Evolutionary conservation across 352 stramenopile genomes (phyloP).

Genomic region (Phytopythium mirpurense): DNA sequence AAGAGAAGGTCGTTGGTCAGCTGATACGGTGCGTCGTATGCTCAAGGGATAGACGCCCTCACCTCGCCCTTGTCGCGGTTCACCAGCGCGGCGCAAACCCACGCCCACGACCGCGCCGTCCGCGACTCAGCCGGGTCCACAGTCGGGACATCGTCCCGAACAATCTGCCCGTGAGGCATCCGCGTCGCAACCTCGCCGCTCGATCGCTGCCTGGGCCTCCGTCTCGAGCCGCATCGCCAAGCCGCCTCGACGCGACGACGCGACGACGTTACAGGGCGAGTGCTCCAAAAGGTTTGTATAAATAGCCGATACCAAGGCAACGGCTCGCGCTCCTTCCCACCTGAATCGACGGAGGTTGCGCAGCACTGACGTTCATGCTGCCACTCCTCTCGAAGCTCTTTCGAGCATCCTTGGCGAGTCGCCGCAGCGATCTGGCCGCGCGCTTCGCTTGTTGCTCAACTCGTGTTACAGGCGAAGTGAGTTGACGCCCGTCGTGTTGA

Average conservation of each 20-base stretch:
- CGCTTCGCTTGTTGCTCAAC: too few relatives aligned
- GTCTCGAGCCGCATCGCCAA: background rate
- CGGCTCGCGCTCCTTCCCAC: background rate
- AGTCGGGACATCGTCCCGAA: conserved; percentile 43
- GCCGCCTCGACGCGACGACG: background rate
- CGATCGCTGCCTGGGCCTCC: background rate
- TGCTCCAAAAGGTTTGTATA: background rate
- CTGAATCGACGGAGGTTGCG: too few relatives aligned
- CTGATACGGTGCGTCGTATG: background rate
- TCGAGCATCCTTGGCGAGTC: too few relatives aligned
- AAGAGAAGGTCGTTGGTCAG: background rate
- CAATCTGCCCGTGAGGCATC: conserved; percentile 13
- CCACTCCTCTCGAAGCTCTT: too few relatives aligned
- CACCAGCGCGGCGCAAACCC: conserved; percentile 62
- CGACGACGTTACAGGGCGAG: background rate
- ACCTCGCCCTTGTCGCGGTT: conserved; percentile 53
- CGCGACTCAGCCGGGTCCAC: conserved; percentile 50
- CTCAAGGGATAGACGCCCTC: too few relatives aligned
- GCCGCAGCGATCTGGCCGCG: too few relatives aligned
- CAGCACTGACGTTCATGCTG: too few relatives aligned
- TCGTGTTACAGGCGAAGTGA: too few relatives aligned
- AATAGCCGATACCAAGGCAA: background rate
- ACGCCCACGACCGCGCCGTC: conserved; percentile 52
- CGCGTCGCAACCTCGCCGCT: background rate
- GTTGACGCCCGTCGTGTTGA: too few relatives aligned